Conservation (phyloP, 2,329 filamentous ascomycete genomes). For the Cladosporium sp. region DNA sequence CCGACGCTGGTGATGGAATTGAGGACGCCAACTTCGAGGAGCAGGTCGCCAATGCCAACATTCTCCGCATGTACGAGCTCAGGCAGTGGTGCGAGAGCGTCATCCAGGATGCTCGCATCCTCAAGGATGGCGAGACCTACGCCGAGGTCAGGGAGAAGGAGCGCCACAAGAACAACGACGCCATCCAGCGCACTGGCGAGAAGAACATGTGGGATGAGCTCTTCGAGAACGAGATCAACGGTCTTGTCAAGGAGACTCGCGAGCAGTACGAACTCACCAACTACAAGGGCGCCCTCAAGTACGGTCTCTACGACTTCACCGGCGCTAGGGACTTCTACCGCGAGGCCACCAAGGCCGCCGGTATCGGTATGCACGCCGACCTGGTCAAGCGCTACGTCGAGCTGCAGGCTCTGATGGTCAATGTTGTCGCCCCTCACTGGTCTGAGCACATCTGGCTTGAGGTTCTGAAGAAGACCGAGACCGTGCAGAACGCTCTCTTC, state of each 20-base stretch:
- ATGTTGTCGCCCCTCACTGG: conserved; percentile 88
- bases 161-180: conserved; percentile 47
- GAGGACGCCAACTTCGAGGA: conserved; percentile 98
- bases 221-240: conserved; percentile 91
- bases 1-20: conserved; percentile 90
- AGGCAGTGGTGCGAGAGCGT: conserved; percentile 92
- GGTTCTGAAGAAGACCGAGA: conserved; percentile 68
- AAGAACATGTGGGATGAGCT: conserved; percentile 77
- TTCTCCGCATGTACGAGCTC: conserved; percentile 75
- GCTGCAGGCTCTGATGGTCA: conserved; percentile 75
- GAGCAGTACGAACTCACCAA: conserved; percentile 73
- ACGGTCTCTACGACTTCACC: conserved; percentile 83
- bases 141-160: conserved; percentile 37
- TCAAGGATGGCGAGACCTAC: conserved; percentile 41
- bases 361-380: conserved; percentile 81
- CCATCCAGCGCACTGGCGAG: conserved; percentile 68
- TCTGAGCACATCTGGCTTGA: conserved; percentile 92
- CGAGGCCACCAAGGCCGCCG: conserved; percentile 69
- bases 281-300: conserved; percentile 83
- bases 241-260: conserved; percentile 70
- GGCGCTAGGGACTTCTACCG: conserved; percentile 85
- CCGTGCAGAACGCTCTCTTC: conserved; percentile 75
- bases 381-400: conserved; percentile 76
- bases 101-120: conserved; percentile 54
- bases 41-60: conserved; percentile 84